phyloP scores from a whole-genome alignment of 176 grass and related monocot genomes.

The Luzula sylvatica region DNA sequence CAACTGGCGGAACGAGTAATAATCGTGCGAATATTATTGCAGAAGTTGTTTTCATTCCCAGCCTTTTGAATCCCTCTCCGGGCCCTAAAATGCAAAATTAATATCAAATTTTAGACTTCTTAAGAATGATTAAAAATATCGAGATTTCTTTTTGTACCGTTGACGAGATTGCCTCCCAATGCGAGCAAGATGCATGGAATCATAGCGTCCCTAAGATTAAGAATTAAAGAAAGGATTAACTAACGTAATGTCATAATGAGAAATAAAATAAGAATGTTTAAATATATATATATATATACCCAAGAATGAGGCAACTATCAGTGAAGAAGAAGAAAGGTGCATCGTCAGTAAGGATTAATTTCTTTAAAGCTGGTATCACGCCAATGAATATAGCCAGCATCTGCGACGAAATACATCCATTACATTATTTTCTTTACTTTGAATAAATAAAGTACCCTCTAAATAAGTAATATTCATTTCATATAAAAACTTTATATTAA shows the following conservation, averaged over 20 bases:
- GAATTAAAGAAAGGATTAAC: neutral
- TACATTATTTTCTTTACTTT: neutral
- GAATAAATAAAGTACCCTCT: neutral
- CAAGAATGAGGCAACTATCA: conserved; percentile 97
- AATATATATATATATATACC: conserved; percentile 31
- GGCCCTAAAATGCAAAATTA: conserved; percentile 44
- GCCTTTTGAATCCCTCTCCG: conserved; percentile 80
- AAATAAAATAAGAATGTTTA: neutral
- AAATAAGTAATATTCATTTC: neutral
- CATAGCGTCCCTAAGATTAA: conserved; percentile 69
- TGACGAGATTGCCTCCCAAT: conserved; percentile 92
- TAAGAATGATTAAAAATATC: too few relatives aligned
- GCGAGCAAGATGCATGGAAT: conserved; percentile 99
- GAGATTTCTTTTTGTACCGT: conserved; percentile 49
- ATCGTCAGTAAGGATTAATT: conserved; percentile 74
- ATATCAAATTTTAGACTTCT: neutral
- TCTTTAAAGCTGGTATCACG: conserved; percentile 75
- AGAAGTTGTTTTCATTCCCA: conserved; percentile 59
- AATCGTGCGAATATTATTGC: conserved; percentile 87
- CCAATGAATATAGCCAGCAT: conserved; percentile 67
- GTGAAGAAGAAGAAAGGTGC: conserved; percentile 98
- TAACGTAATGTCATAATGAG: too few relatives aligned
- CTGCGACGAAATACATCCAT: conserved; percentile 24
- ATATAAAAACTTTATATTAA: conserved; percentile 27
- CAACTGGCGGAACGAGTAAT: conserved; percentile 71